Evolutionary conservation across 2,329 filamentous ascomycete genomes (phyloP), one percentile per base, ranked within the genome.

Genomic region (Waltergamsia citrina): DNA sequence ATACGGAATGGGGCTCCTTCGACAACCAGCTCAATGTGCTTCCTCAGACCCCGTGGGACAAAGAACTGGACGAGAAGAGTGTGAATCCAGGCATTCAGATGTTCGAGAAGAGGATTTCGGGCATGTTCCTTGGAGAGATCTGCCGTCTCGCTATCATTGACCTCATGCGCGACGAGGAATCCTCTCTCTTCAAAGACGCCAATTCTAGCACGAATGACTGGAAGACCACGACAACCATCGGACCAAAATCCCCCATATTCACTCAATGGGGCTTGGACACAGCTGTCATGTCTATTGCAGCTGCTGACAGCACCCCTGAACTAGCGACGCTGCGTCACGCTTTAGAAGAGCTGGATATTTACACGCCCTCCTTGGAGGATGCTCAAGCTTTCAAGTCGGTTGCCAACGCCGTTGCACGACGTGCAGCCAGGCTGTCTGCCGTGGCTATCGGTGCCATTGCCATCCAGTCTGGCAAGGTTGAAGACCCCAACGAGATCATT

Each of bases 1-100:
- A 98, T 63, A 90, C 85, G 1, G 92, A 98, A 63, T 98, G 92
- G 92, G 92, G 92, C 41, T 94, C 86, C 37, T 98, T 98, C 51
- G 92, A 98, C 62, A 96, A 96, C 62, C 75, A 83, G 47, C 76
- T 96, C 43, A 85, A 81, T 46, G 83, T 94, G 15, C 70, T 98
- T 26, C 92, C 90, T 29, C 81, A 78, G 48, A 96, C 90, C 0
- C 65, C 75, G 0, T 96, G 86, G 63, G 92, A 98, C 53, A 63
- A 68, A 32, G 71, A 77, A 37, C 69, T 98, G 17, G 90, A 98
- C 57, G 63, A 66, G 37, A 76, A 81, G 39, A 92, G 81, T 43
- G 78, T 85, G 47, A 96, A 98, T 59, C 90, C 88, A 0, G 92
- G 92, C 18, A 78, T 94, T 41, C 92, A 98, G 54, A 94, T 96